phyloP scores from a whole-genome alignment of 768 basidiomycete genomes.

The Russula brevipes region DNA sequence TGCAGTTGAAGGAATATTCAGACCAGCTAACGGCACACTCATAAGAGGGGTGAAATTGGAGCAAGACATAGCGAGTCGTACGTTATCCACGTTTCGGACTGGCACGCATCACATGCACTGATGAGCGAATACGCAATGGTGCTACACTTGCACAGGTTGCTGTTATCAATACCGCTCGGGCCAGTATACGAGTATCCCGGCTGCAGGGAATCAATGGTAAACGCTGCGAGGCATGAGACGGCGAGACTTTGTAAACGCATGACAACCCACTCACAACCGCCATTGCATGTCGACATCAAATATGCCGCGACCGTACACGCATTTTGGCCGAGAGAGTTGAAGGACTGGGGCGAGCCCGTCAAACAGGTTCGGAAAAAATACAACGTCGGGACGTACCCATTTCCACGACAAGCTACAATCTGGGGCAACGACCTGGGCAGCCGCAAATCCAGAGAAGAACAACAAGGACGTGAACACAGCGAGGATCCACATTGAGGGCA shows the following conservation, averaged over 20 bases:
- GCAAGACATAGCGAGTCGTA: not conserved
- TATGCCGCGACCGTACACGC: conserved; percentile 8
- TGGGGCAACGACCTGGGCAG: conserved; percentile 6
- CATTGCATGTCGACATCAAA: conserved; percentile 10
- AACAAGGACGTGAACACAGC: not conserved
- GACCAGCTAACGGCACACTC: not conserved
- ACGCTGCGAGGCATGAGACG: conserved; percentile 1
- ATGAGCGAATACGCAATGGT: conserved; percentile 9
- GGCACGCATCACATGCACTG: conserved; percentile 21
- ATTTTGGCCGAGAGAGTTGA: conserved; percentile 13
- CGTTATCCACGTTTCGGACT: not conserved
- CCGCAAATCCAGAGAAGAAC: not conserved
- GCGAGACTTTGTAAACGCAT: not conserved
- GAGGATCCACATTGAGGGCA: not conserved
- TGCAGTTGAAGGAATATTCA: conserved; percentile 1
- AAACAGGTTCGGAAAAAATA: not conserved
- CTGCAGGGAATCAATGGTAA: not conserved
- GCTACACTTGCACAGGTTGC: conserved; percentile 16
- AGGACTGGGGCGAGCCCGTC: not conserved
- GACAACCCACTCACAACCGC: conserved; percentile 1
- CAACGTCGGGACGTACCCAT: conserved; percentile 1
- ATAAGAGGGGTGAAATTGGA: not conserved
- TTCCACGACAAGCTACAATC: not conserved
- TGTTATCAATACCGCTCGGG: not conserved
- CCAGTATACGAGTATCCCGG: conserved; percentile 3